A percentile compares a stretch with the other conserved stretches of the same genome.
phyloP scores from a whole-genome alignment of 2,329 filamentous ascomycete species.

The Nemania sp. region DNA sequence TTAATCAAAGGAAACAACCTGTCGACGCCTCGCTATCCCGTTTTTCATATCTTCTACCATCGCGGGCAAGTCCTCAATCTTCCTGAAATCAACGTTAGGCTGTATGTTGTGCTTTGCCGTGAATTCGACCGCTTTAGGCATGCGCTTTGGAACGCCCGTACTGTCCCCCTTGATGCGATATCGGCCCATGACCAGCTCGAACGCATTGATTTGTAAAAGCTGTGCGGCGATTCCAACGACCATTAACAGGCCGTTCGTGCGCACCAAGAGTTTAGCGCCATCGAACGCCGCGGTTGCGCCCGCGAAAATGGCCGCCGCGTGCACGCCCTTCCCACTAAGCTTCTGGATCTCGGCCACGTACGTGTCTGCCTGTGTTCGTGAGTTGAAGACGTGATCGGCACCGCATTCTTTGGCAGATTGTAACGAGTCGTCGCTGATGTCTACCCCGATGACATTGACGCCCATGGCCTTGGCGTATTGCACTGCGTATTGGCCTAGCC shows the following conservation, averaged over 20 bases:
- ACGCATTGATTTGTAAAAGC: conserved; percentile 1
- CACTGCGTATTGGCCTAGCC: conserved; percentile 20
- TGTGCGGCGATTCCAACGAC: conserved; percentile 13
- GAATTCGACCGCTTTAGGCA: conserved; percentile 20
- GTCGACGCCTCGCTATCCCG: conserved; percentile 16
- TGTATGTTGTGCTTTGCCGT: conserved; percentile 22
- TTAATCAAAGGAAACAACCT: conserved; percentile 19
- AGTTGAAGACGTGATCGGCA: conserved; percentile 22
- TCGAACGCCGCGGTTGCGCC: conserved; percentile 16
- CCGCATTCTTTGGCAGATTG: conserved; percentile 10
- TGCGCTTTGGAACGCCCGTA: conserved; percentile 20
- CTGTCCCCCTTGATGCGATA: conserved; percentile 23
- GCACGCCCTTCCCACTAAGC: conserved; percentile 17
- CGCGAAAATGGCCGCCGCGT: conserved; percentile 21
- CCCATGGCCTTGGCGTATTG: conserved; percentile 24
- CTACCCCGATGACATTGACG: conserved; percentile 19
- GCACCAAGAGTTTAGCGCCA: conserved; percentile 10
- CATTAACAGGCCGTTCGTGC: conserved; percentile 20
- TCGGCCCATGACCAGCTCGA: conserved; percentile 15
- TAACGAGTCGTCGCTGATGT: conserved; percentile 21
- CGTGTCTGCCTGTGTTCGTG: conserved; percentile 12
- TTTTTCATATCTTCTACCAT: conserved; percentile 22
- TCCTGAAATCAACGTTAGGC: conserved; percentile 19
- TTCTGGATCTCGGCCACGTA: conserved; percentile 17
- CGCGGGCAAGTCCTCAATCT: conserved; percentile 15